Percentiles rank a stretch among this genome's conserved stretches.
phyloP scores from a whole-genome alignment of 2,329 filamentous ascomycete species.

The Aspergillus sp. region DNA sequence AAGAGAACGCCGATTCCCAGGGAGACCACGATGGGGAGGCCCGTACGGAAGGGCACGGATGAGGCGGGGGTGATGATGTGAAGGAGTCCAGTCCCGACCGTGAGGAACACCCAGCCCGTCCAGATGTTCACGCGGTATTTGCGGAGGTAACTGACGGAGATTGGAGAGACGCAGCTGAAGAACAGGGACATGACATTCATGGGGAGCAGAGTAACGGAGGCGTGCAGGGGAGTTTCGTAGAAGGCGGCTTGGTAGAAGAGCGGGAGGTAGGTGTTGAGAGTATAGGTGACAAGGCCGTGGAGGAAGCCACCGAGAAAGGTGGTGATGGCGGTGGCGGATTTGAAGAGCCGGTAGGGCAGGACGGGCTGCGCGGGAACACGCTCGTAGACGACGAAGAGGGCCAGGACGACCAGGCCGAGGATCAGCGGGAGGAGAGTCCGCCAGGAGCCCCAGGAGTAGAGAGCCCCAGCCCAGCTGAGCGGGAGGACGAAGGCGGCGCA shows the following conservation, averaged over 20 bases:
- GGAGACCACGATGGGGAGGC: background rate
- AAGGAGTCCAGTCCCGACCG: background rate
- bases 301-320: slow-evolving; percentile 55
- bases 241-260: slow-evolving; percentile 47
- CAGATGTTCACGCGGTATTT: background rate
- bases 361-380: slow-evolving; percentile 51
- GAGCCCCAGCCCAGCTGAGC: slow-evolving; percentile 63
- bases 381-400: slow-evolving; percentile 58
- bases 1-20: background rate
- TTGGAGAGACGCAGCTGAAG: background rate
- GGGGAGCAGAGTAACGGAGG: background rate
- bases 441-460: slow-evolving; percentile 64
- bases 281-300: slow-evolving; percentile 53
- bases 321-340: slow-evolving; percentile 46
- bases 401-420: slow-evolving; percentile 54
- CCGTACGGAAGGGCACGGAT: background rate
- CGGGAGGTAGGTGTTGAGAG: slow-evolving; percentile 56
- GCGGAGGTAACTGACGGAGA: background rate
- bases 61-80: background rate
- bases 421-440: slow-evolving; percentile 62
- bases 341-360: slow-evolving; percentile 45
- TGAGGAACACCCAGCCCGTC: background rate
- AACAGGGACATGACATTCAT: background rate
- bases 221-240: slow-evolving; percentile 46
- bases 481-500: slow-evolving; percentile 60